phyloP scores from a whole-genome alignment of 371 early-diverging fungal species.

The Apophysomyces trapeziformis region DNA sequence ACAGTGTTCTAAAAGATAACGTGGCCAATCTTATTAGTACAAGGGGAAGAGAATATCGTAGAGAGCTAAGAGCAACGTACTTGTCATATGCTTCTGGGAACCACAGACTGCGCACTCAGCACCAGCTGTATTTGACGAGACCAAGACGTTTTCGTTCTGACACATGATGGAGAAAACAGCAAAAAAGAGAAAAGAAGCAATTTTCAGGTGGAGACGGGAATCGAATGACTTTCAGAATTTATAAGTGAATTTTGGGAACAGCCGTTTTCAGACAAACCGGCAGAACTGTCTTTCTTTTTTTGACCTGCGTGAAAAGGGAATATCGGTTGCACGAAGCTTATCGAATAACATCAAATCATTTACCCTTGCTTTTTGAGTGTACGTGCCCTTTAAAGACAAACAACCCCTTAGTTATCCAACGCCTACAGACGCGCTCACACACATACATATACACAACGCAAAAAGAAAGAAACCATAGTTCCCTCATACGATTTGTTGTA shows the following conservation, averaged over 20 bases:
- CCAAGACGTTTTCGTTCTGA: slow-evolving; percentile 4
- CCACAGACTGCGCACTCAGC: slow-evolving; percentile 36
- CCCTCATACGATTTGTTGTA: too few species aligned
- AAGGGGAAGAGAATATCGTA: neutral
- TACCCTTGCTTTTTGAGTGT: neutral
- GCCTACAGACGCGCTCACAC: neutral
- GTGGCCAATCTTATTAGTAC: neutral
- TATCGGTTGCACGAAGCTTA: slow-evolving; percentile 6
- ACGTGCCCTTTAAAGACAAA: neutral
- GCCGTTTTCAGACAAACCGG: slow-evolving; percentile 11
- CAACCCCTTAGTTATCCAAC: too few species aligned
- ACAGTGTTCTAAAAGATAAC: slow-evolving; percentile 30
- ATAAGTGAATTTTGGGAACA: slow-evolving; percentile 6
- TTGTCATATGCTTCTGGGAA: slow-evolving; percentile 42
- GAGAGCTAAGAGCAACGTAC: slow-evolving; percentile 23
- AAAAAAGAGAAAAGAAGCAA: slow-evolving; percentile 5
- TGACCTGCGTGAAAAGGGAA: neutral
- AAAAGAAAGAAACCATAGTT: too few species aligned
- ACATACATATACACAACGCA: too few species aligned
- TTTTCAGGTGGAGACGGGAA: slow-evolving; percentile 10
- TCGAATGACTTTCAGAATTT: slow-evolving; percentile 11
- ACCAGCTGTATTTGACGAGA: slow-evolving; percentile 12
- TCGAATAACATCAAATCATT: neutral
- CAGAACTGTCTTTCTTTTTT: slow-evolving; percentile 1
- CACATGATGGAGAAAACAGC: slow-evolving; percentile 4